A percentile compares a stretch with the other conserved stretches of the same genome.
Evolutionary conservation across 2,329 filamentous ascomycete genomes (phyloP).

Genomic region (Hypoxylon sp.): DNA sequence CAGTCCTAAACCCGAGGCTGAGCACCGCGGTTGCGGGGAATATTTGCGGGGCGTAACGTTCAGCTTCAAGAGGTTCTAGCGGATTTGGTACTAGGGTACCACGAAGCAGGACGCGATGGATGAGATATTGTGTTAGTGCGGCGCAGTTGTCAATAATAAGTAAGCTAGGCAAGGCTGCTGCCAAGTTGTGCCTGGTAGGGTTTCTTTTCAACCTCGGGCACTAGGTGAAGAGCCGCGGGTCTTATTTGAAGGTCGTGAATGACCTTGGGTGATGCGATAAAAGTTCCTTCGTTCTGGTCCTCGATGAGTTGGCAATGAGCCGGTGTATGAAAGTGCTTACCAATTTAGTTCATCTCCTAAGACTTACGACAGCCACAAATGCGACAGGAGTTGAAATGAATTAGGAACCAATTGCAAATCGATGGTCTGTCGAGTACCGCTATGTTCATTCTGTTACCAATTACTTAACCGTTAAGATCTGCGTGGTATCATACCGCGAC

Average conservation of each 20-base stretch:
- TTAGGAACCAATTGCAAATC: not conserved
- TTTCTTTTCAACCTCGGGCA: not conserved
- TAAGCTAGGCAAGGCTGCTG: not conserved
- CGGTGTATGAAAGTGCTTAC: not conserved
- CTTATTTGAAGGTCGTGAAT: conserved; percentile 1
- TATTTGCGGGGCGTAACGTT: not conserved
- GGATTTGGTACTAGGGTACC: not conserved
- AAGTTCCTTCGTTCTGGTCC: not conserved
- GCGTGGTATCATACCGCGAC: too few species aligned
- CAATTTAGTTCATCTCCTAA: not conserved
- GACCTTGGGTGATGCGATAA: not conserved
- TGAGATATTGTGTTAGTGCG: not conserved
- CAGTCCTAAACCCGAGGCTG: not conserved
- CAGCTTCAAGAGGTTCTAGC: not conserved
- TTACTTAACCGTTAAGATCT: too few species aligned
- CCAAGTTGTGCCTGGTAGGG: not conserved
- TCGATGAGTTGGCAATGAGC: not conserved
- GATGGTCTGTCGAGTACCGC: not conserved
- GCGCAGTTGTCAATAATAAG: too few species aligned
- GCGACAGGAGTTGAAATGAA: conserved; percentile 4
- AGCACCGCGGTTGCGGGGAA: too few species aligned
- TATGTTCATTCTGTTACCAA: conserved; percentile 38
- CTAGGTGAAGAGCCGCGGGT: not conserved
- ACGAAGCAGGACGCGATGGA: not conserved
- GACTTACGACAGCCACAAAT: not conserved